A percentile compares a stretch with the other conserved stretches of the same genome.
Conservation (phyloP, 306 rosid genomes). For the Prinsepia uniflora region DNA sequence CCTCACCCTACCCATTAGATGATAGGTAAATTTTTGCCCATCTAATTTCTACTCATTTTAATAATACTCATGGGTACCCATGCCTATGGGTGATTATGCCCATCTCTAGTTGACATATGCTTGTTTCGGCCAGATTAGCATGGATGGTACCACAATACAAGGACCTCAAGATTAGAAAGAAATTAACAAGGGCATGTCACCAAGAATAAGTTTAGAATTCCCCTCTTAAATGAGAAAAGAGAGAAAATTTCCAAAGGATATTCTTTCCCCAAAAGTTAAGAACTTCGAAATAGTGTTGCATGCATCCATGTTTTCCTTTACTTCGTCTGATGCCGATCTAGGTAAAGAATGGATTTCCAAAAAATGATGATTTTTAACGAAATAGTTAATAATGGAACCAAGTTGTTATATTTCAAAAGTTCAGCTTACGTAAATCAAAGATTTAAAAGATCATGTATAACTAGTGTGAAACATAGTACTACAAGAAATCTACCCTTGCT, state of each 20-base stretch:
- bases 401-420: too few relatives aligned
- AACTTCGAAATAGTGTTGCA: slow-evolving; percentile 44
- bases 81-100: too few relatives aligned
- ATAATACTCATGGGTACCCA: too few relatives aligned
- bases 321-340: slow-evolving; percentile 95
- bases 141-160: not conserved
- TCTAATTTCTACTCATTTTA: too few relatives aligned
- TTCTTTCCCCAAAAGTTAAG: slow-evolving; percentile 1
- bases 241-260: not conserved
- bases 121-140: not conserved
- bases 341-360: slow-evolving; percentile 83
- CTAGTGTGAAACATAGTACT: too few relatives aligned
- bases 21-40: too few relatives aligned
- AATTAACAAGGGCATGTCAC: slow-evolving; percentile 3
- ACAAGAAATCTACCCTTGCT: too few relatives aligned
- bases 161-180: not conserved
- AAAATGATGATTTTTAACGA: slow-evolving; percentile 31
- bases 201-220: not conserved
- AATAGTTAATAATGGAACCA: too few relatives aligned
- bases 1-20: too few relatives aligned
- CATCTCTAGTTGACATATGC: too few relatives aligned
- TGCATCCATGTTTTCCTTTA: slow-evolving; percentile 99
- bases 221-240: not conserved
- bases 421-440: too few relatives aligned
- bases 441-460: too few relatives aligned